phyloP scores from a whole-genome alignment of 2,329 filamentous ascomycete species.

The Cercospora sp. region DNA sequence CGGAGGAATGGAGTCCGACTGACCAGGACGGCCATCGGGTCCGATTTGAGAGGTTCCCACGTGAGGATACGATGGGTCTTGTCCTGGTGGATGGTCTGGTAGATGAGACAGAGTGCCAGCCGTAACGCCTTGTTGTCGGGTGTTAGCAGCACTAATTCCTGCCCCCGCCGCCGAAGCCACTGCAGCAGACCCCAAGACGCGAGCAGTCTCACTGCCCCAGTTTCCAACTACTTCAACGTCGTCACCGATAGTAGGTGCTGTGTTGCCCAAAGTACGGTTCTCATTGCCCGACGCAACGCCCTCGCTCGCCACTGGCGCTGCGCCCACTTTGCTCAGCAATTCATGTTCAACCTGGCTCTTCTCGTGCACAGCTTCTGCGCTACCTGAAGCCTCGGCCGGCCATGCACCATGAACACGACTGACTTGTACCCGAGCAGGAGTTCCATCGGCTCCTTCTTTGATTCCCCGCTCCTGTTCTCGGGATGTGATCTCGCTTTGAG shows the following conservation, averaged over 20 bases:
- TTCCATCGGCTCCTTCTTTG: not conserved
- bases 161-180: not conserved
- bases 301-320: not conserved
- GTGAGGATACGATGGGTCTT: not conserved
- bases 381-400: not conserved
- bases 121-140: not conserved
- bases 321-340: not conserved
- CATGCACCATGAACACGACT: not conserved
- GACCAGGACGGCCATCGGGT: not conserved
- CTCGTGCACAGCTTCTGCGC: not conserved
- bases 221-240: conserved; percentile 2
- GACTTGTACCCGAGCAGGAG: not conserved
- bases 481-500: not conserved
- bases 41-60: not conserved
- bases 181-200: not conserved
- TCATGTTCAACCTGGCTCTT: conserved; percentile 4
- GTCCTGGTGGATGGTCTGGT: not conserved
- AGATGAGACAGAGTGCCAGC: not conserved
- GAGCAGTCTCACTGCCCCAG: conserved; percentile 3
- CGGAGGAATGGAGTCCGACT: not conserved
- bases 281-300: not conserved
- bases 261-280: not conserved
- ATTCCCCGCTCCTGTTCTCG: not conserved
- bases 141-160: not conserved
- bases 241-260: not conserved